Conservation (phyloP, 2,329 filamentous ascomycete genomes). For the Xylariaceae sp. region DNA sequence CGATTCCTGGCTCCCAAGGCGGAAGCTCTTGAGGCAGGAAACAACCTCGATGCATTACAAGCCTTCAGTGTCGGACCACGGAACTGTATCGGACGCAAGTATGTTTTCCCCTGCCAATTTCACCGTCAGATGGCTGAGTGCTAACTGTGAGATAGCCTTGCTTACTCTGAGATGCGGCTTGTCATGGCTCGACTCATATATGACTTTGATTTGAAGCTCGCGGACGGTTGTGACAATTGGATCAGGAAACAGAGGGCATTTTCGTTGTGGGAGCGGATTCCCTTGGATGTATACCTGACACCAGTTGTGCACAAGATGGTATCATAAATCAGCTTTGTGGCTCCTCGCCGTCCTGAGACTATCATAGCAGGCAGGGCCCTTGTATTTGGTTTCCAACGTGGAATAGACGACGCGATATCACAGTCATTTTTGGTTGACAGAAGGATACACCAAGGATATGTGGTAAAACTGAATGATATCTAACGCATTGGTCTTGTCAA, state of each 20-base stretch:
- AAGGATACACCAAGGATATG: too few relatives aligned
- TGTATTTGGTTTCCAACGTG: too few relatives aligned
- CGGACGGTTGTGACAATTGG: conserved; percentile 30
- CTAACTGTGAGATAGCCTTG: conserved; percentile 27
- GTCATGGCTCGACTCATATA: conserved; percentile 40
- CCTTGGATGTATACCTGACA: conserved; percentile 18
- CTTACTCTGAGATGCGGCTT: conserved; percentile 44
- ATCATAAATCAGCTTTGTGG: too few relatives aligned
- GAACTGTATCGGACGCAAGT: conserved; percentile 38
- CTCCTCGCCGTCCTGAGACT: too few relatives aligned
- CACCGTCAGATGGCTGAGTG: not conserved
- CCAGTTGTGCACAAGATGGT: too few relatives aligned
- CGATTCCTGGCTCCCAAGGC: conserved; percentile 28
- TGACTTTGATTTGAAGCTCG: conserved; percentile 40
- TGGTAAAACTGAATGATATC: too few relatives aligned
- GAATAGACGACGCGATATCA: too few relatives aligned
- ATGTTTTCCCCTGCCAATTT: conserved; percentile 12
- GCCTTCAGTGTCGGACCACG: conserved; percentile 33
- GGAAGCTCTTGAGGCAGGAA: conserved; percentile 24
- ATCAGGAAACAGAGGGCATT: conserved; percentile 28
- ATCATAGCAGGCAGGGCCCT: too few relatives aligned
- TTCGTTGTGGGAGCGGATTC: conserved; percentile 29
- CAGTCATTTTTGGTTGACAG: too few relatives aligned
- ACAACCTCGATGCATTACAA: conserved; percentile 28
- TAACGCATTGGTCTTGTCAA: too few relatives aligned